Conservation (phyloP, 208 protist genomes). For the Spongospora subterranea region DNA sequence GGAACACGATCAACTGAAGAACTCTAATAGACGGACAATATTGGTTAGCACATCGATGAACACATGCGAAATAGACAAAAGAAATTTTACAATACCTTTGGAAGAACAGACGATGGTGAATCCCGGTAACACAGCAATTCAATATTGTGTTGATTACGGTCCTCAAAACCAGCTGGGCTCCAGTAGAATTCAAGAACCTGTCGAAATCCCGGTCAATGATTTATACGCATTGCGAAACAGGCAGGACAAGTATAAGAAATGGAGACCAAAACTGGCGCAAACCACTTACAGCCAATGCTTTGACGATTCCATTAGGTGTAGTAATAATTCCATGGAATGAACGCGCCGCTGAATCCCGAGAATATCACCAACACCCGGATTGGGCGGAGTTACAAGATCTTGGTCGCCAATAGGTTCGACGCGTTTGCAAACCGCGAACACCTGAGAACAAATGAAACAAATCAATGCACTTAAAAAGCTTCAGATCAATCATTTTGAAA, state of each 20-base stretch:
- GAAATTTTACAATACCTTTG: not conserved
- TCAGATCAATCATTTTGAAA: too few species aligned
- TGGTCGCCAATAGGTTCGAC: constrained; percentile 28
- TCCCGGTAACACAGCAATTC: constrained; percentile 13
- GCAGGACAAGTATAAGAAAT: not conserved
- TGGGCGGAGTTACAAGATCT: not conserved
- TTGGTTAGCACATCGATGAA: too few species aligned
- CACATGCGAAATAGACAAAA: not conserved
- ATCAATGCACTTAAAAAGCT: too few species aligned
- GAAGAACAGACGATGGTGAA: constrained; percentile 46
- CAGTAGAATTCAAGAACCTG: constrained; percentile 23
- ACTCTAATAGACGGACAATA: not conserved
- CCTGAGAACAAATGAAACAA: not conserved
- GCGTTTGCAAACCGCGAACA: constrained; percentile 11
- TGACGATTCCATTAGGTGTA: constrained; percentile 15
- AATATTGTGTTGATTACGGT: not conserved
- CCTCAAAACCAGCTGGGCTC: constrained; percentile 23
- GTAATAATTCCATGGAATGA: constrained; percentile 45
- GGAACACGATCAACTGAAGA: constrained; percentile 29
- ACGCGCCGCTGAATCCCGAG: constrained; percentile 24
- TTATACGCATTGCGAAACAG: not conserved
- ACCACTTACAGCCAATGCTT: constrained; percentile 47
- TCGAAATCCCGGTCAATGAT: not conserved
- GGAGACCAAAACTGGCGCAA: not conserved
- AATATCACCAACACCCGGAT: constrained; percentile 35